Evolutionary conservation across 1,284 basidiomycete genomes (phyloP), one percentile per base, ranked within the genome.

Genomic region (Naganishia sp.): DNA sequence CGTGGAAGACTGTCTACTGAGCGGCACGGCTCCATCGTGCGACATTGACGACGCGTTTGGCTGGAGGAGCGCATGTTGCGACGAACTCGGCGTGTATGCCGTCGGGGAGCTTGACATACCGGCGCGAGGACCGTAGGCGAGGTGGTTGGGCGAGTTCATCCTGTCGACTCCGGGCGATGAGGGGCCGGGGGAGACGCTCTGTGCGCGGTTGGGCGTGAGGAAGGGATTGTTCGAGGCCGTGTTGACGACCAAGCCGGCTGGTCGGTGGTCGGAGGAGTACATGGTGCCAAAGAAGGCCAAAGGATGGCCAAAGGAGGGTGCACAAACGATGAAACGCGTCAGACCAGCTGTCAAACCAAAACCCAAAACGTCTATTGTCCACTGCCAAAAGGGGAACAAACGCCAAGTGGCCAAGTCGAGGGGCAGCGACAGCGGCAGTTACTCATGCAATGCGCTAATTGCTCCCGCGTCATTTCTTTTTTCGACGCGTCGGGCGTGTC

Each of bases 1-100:
- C 21, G 44, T 15, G 11, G 42, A 45, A n/a, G 55, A 44, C 31
- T 56, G 55, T 13, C 55, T 44, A n/a, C 55, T 56, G 55, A 56
- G 42, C 23, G 55, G 28, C 5, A 42, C 53, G 31, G 53, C 31
- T 6, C 53, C 53, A 25, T 28, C 49, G 16, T 50, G 13, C 49
- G 49, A 23, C 21, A 28, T 25, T 23, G 49, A 28, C 13, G 13
- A 25, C 21, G 49, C 36, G n/a, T 13, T n/a, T 16, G 53, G 31
- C 33, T 31, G 53, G 36, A 55, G 31, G 18, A 55, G 53, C 11
- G 53, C 53, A 11, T 55, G 53, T 13, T 39, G 36, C 9, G 36
- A 39, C 36, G 36, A 39, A 10, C 6, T 28, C 7, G 53, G 39
- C 16, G 53, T 31, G n/a, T 42, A 55, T 21, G 28, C 18, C 36